Conservation (phyloP, 2,329 filamentous ascomycete genomes). For the Tolypocladium tropicale region DNA sequence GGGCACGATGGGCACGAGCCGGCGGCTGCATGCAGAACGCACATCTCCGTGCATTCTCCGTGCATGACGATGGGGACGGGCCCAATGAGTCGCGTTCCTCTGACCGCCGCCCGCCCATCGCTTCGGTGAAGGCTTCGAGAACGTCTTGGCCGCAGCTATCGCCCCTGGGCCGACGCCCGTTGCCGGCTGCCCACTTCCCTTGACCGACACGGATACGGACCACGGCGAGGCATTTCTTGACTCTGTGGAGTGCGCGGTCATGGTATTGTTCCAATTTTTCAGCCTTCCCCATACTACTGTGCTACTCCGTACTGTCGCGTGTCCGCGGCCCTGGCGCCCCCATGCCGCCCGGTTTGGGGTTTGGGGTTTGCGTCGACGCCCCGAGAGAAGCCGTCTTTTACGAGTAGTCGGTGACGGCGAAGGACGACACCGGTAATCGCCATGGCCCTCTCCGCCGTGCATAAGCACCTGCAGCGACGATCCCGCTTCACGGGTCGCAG, state of each 20-base stretch:
- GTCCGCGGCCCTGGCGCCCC: neutral
- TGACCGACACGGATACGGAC: neutral
- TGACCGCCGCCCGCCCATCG: neutral
- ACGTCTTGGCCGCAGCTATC: neutral
- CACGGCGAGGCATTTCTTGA: neutral
- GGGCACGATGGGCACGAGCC: neutral
- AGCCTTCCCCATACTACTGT: neutral
- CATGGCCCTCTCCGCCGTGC: neutral
- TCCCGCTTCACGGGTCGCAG: neutral
- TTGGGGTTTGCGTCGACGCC: too few relatives aligned
- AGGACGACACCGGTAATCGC: neutral
- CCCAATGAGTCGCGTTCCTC: neutral
- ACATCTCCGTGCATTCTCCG: neutral
- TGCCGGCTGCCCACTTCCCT: neutral
- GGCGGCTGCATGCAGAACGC: neutral
- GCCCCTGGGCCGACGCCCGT: neutral
- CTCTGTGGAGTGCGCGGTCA: neutral
- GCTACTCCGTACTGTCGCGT: neutral
- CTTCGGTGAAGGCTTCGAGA: conserved; percentile 1
- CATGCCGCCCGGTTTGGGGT: too few relatives aligned
- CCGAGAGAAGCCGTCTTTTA: neutral
- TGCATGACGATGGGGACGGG: neutral
- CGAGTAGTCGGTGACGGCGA: neutral
- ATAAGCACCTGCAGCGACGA: neutral
- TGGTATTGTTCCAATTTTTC: neutral